phyloP scores from a whole-genome alignment of 345 rosid species.

The Corymbia maculata region DNA sequence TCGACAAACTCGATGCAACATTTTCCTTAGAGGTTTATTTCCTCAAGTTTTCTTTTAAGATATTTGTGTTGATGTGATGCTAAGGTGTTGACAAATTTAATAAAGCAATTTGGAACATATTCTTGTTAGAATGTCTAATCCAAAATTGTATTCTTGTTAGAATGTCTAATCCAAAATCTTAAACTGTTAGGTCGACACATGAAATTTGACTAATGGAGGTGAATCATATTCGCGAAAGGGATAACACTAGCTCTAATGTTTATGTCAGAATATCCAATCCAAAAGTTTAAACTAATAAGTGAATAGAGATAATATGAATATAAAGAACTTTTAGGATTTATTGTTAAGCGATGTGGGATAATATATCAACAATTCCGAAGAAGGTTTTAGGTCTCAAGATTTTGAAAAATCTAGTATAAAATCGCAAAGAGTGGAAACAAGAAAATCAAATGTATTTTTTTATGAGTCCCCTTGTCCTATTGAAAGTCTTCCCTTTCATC shows the following conservation, averaged over 20 bases:
- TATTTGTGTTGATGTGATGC: not conserved
- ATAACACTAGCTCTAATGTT: no score
- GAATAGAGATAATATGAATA: no score
- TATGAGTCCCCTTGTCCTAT: not conserved
- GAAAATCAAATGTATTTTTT: not conserved
- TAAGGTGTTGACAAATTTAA: not conserved
- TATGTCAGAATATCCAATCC: rapidly evolving
- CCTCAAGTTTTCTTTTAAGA: no score
- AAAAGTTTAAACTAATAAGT: no score
- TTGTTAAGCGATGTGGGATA: not conserved
- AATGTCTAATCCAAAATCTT: no score
- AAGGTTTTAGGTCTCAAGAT: not conserved
- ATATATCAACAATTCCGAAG: not conserved
- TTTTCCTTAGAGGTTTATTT: not conserved
- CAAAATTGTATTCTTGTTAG: no score
- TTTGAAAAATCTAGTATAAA: not conserved
- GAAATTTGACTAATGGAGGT: not conserved
- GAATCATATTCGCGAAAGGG: not conserved
- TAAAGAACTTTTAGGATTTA: no score
- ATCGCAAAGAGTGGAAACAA: not conserved
- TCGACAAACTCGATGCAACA: not conserved
- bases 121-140: no score
- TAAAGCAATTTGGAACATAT: not conserved
- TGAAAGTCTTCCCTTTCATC: not conserved
- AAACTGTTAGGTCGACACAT: not conserved